A percentile compares a stretch with the other conserved stretches of the same genome.
Conservation (phyloP, 768 basidiomycete genomes). For the Roridomyces roridus region DNA sequence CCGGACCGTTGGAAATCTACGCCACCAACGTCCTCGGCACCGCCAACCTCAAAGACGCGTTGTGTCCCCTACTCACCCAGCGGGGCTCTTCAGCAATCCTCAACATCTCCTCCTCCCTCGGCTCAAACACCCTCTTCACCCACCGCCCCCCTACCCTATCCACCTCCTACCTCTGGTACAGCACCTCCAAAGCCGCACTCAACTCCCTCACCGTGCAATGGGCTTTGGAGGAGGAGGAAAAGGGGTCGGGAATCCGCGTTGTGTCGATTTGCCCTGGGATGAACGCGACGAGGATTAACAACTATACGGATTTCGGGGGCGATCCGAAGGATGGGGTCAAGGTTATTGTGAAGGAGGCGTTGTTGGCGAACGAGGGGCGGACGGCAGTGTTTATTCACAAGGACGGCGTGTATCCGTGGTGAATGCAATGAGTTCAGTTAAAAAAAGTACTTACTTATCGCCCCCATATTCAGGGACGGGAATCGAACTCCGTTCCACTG, state of each 20-base stretch:
- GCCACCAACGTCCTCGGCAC: constrained; percentile 15
- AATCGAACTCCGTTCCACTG: no score
- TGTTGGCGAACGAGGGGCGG: constrained; percentile 5
- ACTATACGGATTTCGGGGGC: background rate
- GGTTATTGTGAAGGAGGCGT: constrained; percentile 3
- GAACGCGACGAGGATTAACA: constrained; percentile 6
- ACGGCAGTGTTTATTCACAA: background rate
- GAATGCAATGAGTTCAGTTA: no score
- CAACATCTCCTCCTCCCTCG: constrained; percentile 13
- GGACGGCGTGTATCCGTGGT: constrained; percentile 1
- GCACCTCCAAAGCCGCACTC: constrained; percentile 13
- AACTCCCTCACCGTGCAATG: constrained; percentile 14
- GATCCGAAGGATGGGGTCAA: constrained; percentile 4
- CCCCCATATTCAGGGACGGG: no score
- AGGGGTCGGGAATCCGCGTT: constrained; percentile 10
- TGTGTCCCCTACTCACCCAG: constrained; percentile 6
- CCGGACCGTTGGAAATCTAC: background rate
- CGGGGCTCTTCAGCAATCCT: constrained; percentile 14
- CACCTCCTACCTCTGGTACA: constrained; percentile 1
- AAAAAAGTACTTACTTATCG: no score
- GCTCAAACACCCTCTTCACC: background rate
- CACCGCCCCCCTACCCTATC: background rate
- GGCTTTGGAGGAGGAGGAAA: constrained; percentile 13
- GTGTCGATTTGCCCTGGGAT: constrained; percentile 16
- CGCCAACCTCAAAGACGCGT: background rate